Conservation (phyloP, 1,284 basidiomycete genomes). For the Irpex lacteus region DNA sequence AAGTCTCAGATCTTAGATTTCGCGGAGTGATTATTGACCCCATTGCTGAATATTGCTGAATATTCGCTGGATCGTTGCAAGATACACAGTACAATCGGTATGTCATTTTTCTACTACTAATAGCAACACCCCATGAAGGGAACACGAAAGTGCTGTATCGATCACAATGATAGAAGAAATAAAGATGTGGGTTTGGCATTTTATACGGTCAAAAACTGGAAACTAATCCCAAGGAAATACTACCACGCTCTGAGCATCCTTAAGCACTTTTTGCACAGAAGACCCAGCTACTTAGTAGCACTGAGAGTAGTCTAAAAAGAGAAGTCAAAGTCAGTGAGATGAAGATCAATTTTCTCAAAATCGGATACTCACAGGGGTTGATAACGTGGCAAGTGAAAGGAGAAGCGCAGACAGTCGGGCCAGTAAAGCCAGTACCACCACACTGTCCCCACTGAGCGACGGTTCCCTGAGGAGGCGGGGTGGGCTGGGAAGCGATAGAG, state of each 20-base stretch:
- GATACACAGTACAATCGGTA: not conserved
- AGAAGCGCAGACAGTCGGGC: slow-evolving; percentile 11
- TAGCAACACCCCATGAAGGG: not conserved
- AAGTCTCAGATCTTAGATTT: not conserved
- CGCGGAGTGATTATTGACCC: too few relatives aligned
- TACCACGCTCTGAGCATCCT: not conserved
- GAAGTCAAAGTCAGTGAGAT: not conserved
- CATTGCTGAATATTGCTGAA: too few relatives aligned
- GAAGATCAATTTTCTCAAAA: not conserved
- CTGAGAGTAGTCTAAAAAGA: slow-evolving; percentile 13
- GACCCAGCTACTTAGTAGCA: slow-evolving; percentile 10
- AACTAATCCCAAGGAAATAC: not conserved
- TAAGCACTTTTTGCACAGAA: not conserved
- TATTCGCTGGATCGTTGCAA: too few relatives aligned
- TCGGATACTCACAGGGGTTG: slow-evolving; percentile 12
- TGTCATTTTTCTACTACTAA: not conserved
- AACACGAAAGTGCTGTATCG: not conserved
- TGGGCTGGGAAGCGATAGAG: not conserved
- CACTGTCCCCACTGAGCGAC: slow-evolving; percentile 13
- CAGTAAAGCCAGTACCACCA: slow-evolving; percentile 13
- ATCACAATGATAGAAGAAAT: not conserved
- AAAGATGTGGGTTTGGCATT: too few relatives aligned
- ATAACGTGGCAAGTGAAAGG: slow-evolving; percentile 16
- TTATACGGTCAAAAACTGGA: not conserved
- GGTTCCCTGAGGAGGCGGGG: slow-evolving; percentile 1